Percentiles rank a stretch among this genome's conserved stretches.
Evolutionary conservation across 2,329 filamentous ascomycete species (phyloP).

Genomic region (Fusarium stilboides): DNA sequence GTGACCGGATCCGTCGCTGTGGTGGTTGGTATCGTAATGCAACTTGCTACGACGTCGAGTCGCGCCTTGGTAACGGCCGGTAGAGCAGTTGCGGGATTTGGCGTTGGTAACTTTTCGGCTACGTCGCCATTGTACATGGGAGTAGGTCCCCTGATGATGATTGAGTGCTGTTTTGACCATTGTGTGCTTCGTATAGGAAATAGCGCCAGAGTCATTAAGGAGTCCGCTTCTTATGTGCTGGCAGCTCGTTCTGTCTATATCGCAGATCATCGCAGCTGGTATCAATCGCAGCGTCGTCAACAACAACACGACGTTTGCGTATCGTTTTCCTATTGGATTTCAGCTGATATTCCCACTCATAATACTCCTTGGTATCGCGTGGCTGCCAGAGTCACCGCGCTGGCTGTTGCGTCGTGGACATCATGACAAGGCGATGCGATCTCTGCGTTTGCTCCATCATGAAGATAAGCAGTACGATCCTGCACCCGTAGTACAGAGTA

Average conservation of each 20-base stretch:
- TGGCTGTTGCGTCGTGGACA: conserved; percentile 58
- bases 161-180: neutral
- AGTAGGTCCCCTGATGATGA: conserved; percentile 32
- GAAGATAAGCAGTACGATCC: conserved; percentile 58
- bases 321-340: conserved; percentile 54
- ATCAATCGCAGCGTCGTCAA: conserved; percentile 52
- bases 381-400: conserved; percentile 51
- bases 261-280: conserved; percentile 56
- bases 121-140: conserved; percentile 58
- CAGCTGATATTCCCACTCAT: conserved; percentile 50
- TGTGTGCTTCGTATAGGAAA: conserved; percentile 36
- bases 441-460: conserved; percentile 61
- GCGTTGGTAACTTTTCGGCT: conserved; percentile 57
- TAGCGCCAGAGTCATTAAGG: conserved; percentile 53
- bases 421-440: conserved; percentile 56
- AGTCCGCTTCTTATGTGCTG: conserved; percentile 58
- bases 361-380: conserved; percentile 42
- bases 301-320: conserved; percentile 52
- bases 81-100: conserved; percentile 41
- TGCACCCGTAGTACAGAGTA: conserved; percentile 56
- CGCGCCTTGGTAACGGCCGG: conserved; percentile 45
- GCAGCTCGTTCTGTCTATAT: conserved; percentile 57
- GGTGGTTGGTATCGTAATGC: conserved; percentile 47
- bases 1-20: conserved; percentile 48
- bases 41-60: conserved; percentile 47